Percentiles rank a stretch among this genome's conserved stretches.
Evolutionary conservation across 352 stramenopile genomes (phyloP).

Genomic region (Phytophthora niederhauseri): DNA sequence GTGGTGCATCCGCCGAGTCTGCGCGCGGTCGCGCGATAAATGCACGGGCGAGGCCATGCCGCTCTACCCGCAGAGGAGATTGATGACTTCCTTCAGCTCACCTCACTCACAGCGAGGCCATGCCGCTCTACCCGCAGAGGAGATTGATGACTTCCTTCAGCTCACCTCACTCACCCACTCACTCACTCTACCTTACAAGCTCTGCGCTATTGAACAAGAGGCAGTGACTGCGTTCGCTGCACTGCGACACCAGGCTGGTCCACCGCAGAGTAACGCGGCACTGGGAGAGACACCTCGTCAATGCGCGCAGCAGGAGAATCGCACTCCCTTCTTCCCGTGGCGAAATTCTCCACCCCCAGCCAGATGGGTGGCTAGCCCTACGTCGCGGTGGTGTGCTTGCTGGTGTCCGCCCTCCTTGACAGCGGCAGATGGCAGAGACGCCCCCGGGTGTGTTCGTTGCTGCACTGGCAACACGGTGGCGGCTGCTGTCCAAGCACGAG

Average conservation of each 20-base stretch:
- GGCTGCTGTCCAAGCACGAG: constrained; percentile 1
- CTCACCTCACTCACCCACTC: too few species aligned
- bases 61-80: background rate
- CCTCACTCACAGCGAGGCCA: constrained; percentile 30
- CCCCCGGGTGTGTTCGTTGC: background rate
- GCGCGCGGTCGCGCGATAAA: constrained; percentile 54
- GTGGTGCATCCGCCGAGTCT: constrained; percentile 63
- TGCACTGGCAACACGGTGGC: background rate
- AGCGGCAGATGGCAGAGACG: constrained; percentile 9
- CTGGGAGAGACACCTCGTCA: constrained; percentile 18
- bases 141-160: too few species aligned
- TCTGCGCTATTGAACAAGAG: too few species aligned
- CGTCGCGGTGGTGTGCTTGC: background rate
- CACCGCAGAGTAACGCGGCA: constrained; percentile 6
- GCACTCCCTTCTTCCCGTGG: background rate
- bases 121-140: constrained; percentile 8
- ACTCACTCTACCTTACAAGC: too few species aligned
- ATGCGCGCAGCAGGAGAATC: background rate
- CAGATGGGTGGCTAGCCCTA: constrained; percentile 25
- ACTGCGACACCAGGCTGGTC: background rate
- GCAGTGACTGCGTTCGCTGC: background rate
- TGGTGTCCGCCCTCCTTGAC: constrained; percentile 7
- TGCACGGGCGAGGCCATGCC: constrained; percentile 43
- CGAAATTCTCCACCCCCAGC: constrained; percentile 1
- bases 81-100: too few species aligned